Base-by-base conservation (phyloP, 345 rosid genomes). In the Hypericum androsaemum region DNA sequence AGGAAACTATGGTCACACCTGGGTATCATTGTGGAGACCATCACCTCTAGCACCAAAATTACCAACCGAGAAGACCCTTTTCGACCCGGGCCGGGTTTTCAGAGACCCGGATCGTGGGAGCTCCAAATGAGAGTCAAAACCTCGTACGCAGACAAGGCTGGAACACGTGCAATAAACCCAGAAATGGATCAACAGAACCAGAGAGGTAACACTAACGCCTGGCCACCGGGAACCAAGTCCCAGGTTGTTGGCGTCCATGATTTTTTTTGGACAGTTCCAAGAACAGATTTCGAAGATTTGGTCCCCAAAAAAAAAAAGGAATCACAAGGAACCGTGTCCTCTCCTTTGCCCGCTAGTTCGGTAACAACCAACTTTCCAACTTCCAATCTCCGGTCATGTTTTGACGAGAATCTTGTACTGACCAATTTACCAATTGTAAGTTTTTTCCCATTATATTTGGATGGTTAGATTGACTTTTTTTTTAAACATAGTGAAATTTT, bases 31-130 rank as follows among this genome's bases (percentile, higher is more conserved):
- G 42, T 15, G 56, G 66, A 64, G 5, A 41, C 89, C 95, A 56
- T 89, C 85, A 59, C 89, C 95, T 41, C 35, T 64, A 37, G 94
- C 97, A 50, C 94, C 95, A 61, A 81, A 80, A 53, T 74, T 66
- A 47, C 57, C 66, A 47, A 83, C 66, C 63, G 58, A 61, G 28
- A 89, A 63, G 53, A 77, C 70, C 76, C 76, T 64, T 64, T 66
- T 77, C 51, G 78, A 79, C 66, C 67, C 72, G 74, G 74, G 59
- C 71, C 79, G 66, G 73, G 43, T 58, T 38, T 52, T 55, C 12
- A 60, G 9, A 14, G 71, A 61, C 56, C 58, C 73, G 48, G 77
- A 65, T 51, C 51, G 69, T 14, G 82, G 89, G 59, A 89, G 84
- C 71, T 68, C 72, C 41, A 83, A 70, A 12, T 66, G 60, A 63